Base-by-base conservation (phyloP, 1,284 basidiomycete species). In the Takashimella koratensis region DNA sequence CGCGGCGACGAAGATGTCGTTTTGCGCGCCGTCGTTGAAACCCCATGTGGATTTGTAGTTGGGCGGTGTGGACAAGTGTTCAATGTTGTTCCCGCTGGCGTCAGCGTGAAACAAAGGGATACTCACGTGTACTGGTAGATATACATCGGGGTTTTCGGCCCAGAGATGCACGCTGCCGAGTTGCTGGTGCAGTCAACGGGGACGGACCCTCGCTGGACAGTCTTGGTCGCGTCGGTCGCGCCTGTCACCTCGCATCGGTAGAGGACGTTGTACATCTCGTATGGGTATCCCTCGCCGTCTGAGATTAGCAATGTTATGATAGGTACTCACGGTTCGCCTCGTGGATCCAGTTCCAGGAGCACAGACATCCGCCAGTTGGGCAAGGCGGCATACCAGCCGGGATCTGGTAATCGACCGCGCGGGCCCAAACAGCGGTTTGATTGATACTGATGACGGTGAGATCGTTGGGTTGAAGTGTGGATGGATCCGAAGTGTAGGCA, bases 381-480 rank as follows among this genome's bases (percentile, higher is more conserved):
- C 87, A 88, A 19, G 82, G 76, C 0, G 87, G 87, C 80, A 88
- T 83, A 13, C 74, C 71, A 12, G 73, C 78, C 0, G 87, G 87
- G 21, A 88, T 71, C 49, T 79, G 63, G 64, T 87, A 88, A 47
- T 81, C 78, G 16, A 84, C 86, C 21, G 67, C 54, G 22, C 83
- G 78, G 43, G 76, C 76, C 84, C 84, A 88, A 0, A 86, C 85
- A 58, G 86, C 87, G 0, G 81, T 83, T 26, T 86, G 83, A 69
- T 87, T 87, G 25, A 86, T 79, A 55, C 81, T 84, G 74, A 88
- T 87, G n/a, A 89, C 75, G 4, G 80, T 78, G 58, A 88, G 84
- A 71, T 88, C 85, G 43, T 80, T 80, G 0, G 85, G 86, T 62
- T 82, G 68, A 12, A 88, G 78, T 0, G 78, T 62, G 1, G 67